A percentile compares a stretch with the other conserved stretches of the same genome.
Evolutionary conservation across 225 moss, liverwort and hornwort genomes (phyloP).

Genomic region (Bryum argenteum): DNA sequence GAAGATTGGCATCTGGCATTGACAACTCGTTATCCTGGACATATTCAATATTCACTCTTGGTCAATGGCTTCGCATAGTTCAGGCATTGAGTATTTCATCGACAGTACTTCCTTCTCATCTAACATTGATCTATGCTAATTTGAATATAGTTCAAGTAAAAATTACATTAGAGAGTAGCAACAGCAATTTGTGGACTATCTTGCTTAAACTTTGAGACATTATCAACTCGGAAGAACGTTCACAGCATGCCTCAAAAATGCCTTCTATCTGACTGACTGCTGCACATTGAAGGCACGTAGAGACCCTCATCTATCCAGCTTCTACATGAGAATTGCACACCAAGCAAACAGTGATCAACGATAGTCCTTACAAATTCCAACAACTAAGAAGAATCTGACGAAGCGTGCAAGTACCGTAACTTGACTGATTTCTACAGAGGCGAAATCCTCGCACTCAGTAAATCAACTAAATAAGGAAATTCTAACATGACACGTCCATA

Average conservation of each 20-base stretch:
- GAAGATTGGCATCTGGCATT: slow-evolving; percentile 57
- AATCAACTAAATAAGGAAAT: slow-evolving; percentile 8
- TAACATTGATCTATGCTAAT: slow-evolving; percentile 2
- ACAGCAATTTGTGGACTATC: slow-evolving; percentile 4
- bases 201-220: slow-evolving; percentile 4
- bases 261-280: not conserved
- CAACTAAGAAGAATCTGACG: slow-evolving; percentile 4
- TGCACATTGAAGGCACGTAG: slow-evolving; percentile 10
- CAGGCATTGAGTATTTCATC: not conserved
- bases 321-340: slow-evolving; percentile 8
- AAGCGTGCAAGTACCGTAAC: not conserved
- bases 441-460: slow-evolving; percentile 2
- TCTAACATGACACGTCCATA: slow-evolving; percentile 23
- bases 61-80: slow-evolving; percentile 18
- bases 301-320: slow-evolving; percentile 7
- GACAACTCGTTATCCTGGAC: slow-evolving; percentile 82
- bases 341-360: not conserved
- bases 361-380: slow-evolving; percentile 13
- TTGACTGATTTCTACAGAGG: not conserved
- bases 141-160: slow-evolving; percentile 17
- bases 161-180: slow-evolving; percentile 1
- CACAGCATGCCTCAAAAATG: not conserved
- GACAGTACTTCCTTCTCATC: not conserved
- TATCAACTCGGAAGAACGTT: slow-evolving; percentile 9
- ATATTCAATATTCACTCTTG: slow-evolving; percentile 3